phyloP scores from a whole-genome alignment of 352 stramenopile species.

The Hyaloperonospora arabidopsidis region DNA sequence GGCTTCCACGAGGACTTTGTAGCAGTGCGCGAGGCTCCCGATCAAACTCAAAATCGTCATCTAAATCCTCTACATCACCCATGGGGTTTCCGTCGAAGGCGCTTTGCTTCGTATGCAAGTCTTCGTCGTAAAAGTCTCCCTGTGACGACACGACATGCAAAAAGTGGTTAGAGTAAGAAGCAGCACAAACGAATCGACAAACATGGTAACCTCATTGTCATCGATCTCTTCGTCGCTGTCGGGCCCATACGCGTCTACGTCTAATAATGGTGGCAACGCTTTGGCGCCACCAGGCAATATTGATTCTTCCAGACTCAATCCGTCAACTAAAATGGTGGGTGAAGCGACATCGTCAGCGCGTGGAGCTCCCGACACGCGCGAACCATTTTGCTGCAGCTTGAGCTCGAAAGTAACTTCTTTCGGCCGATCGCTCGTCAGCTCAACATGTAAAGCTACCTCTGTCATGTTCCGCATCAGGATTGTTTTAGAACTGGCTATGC shows the following conservation, averaged over 20 bases:
- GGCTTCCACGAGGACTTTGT: constrained; percentile 47
- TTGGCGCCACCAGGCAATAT: constrained; percentile 56
- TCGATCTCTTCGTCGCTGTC: constrained; percentile 83
- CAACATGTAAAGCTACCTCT: constrained; percentile 73
- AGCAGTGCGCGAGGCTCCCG: constrained; percentile 41
- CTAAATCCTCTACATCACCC: constrained; percentile 67
- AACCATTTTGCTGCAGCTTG: constrained; percentile 71
- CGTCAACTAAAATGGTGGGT: constrained; percentile 65
- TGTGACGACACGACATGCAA: constrained; percentile 14
- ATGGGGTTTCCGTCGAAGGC: constrained; percentile 76
- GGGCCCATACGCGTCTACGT: constrained; percentile 49
- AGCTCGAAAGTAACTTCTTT: constrained; percentile 87
- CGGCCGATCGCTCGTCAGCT: constrained; percentile 75
- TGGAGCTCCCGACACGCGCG: constrained; percentile 42
- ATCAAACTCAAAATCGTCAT: constrained; percentile 88
- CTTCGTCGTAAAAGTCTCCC: constrained; percentile 75
- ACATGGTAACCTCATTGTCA: constrained; percentile 63
- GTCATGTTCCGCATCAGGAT: constrained; percentile 82
- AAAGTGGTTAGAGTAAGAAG: neutral
- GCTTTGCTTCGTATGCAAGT: constrained; percentile 54
- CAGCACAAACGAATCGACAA: neutral
- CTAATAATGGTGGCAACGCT: constrained; percentile 44
- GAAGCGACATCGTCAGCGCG: constrained; percentile 64
- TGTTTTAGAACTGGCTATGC: constrained; percentile 73
- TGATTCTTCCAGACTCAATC: constrained; percentile 57